Conservation (phyloP, 2,329 filamentous ascomycete genomes). For the Cytospora mali region DNA sequence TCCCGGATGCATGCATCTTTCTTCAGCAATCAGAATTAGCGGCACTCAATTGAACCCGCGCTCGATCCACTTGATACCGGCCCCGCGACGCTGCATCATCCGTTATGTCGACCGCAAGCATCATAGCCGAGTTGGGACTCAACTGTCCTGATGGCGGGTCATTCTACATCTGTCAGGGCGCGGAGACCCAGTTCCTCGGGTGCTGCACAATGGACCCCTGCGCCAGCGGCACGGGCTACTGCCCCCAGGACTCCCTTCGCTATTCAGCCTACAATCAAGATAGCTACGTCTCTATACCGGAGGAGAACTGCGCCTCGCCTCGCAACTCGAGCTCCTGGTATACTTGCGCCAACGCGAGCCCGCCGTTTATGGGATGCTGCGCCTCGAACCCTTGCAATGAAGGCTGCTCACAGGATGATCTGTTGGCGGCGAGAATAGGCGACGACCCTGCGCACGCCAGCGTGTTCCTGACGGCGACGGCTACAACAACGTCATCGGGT, state of each 20-base stretch:
- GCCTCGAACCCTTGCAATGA: constrained; percentile 38
- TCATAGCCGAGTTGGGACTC: constrained; percentile 19
- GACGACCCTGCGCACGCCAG: constrained; percentile 26
- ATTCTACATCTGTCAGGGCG: constrained; percentile 42
- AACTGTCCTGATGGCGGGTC: constrained; percentile 36
- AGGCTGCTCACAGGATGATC: constrained; percentile 32
- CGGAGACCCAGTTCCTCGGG: constrained; percentile 41
- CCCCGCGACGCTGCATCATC: neutral
- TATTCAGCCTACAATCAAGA: constrained; percentile 36
- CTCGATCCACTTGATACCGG: neutral
- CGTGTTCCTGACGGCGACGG: constrained; percentile 29
- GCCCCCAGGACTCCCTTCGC: constrained; percentile 37
- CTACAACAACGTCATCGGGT: neutral
- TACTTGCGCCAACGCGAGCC: constrained; percentile 35
- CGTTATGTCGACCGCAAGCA: neutral
- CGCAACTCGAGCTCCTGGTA: constrained; percentile 38
- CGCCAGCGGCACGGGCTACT: constrained; percentile 36
- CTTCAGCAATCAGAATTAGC: neutral
- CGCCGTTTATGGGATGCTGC: constrained; percentile 47
- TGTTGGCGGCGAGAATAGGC: constrained; percentile 35
- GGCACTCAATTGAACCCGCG: neutral
- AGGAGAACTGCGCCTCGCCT: constrained; percentile 37
- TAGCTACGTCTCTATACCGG: constrained; percentile 34
- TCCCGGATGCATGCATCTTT: neutral
- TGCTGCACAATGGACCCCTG: constrained; percentile 45